Evolutionary conservation across 306 rosid genomes (phyloP).

Genomic region (Malus orientalis): DNA sequence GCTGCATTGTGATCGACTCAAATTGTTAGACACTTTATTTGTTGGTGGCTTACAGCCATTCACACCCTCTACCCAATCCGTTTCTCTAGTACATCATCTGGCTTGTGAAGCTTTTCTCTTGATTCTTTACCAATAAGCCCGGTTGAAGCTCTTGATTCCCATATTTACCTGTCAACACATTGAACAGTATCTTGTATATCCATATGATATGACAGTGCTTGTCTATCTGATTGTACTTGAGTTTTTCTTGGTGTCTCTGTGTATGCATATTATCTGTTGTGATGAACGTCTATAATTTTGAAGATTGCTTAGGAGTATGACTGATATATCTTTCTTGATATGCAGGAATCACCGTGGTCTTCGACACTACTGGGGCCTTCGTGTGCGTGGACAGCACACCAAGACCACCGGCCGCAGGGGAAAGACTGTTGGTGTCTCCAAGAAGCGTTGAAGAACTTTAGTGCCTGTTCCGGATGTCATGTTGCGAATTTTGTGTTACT

Average conservation of each 20-base stretch:
- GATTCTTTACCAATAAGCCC: neutral
- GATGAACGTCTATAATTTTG: neutral
- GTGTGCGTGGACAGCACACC: conserved; percentile 99
- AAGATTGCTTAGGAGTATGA: neutral
- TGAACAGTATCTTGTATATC: neutral
- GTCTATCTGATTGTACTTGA: neutral
- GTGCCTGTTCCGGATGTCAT: neutral
- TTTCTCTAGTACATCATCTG: too few relatives aligned
- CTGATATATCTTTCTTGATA: neutral
- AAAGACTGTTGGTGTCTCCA: conserved; percentile 97
- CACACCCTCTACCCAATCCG: neutral
- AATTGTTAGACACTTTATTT: neutral
- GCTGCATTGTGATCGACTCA: neutral
- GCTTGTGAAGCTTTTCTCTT: neutral
- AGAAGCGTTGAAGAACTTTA: conserved; percentile 58
- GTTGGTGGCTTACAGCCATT: neutral
- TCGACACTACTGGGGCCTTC: conserved; percentile 99
- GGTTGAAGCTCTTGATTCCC: neutral
- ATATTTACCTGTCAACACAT: too few relatives aligned
- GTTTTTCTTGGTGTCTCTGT: neutral
- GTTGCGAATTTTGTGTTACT: conserved; percentile 14
- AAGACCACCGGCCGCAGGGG: conserved; percentile 98
- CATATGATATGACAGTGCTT: neutral
- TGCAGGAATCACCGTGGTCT: conserved; percentile 98
- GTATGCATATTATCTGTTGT: neutral